A percentile compares a stretch with the other conserved stretches of the same genome.
These are phyloP conservation scores for Trichoderma breve DNA, from an alignment of 2,329 filamentous ascomycete genomes.

Conservation along the genomic window DNA sequence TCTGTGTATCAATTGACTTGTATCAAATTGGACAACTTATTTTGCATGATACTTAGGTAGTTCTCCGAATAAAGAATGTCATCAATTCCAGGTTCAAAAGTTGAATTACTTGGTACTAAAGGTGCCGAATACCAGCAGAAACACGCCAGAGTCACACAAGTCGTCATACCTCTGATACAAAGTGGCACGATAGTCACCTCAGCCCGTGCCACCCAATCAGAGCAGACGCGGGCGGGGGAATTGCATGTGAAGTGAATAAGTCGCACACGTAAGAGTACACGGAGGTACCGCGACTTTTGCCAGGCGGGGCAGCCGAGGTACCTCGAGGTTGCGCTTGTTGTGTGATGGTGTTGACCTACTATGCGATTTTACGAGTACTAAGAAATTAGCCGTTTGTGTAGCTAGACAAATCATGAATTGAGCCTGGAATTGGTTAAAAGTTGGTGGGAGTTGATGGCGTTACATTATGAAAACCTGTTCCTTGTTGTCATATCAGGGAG, in stretches of 20 bases:
- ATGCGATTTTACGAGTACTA: background rate
- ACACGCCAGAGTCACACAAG: background rate
- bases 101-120: background rate
- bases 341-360: background rate
- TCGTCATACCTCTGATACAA: background rate
- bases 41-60: background rate
- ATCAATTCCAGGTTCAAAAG: background rate
- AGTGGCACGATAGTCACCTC: constrained; percentile 13
- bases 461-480: background rate
- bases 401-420: background rate
- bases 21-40: background rate
- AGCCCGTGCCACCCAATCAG: background rate
- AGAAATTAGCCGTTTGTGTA: background rate
- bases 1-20: background rate
- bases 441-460: background rate
- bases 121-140: background rate
- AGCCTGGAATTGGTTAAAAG: background rate
- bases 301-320: background rate
- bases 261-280: background rate
- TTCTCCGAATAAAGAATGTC: background rate
- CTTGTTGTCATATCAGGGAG: background rate
- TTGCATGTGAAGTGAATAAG: constrained; percentile 1
- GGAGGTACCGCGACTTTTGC: background rate
- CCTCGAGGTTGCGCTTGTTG: background rate
- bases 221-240: background rate